A percentile compares a stretch with the other conserved stretches of the same genome.
Evolutionary conservation across 768 basidiomycete species (phyloP).

Genomic region (Tricholoma bakamatsutake): DNA sequence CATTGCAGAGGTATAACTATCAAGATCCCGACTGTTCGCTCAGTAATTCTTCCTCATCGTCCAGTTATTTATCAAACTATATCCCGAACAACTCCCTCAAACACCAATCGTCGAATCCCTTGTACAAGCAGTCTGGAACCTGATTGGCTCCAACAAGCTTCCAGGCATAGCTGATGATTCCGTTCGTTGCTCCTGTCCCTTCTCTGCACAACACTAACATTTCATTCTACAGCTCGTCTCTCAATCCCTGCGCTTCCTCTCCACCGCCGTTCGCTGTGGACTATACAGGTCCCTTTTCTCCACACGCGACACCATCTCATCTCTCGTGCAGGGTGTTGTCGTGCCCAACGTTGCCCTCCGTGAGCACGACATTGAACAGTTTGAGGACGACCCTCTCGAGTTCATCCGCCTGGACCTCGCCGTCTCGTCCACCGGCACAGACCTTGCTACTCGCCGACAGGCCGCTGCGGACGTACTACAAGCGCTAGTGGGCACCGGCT

Average conservation of each 20-base stretch:
- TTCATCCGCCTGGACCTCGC: constrained; percentile 87
- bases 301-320: constrained; percentile 70
- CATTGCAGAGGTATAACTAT: constrained; percentile 64
- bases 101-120: constrained; percentile 63
- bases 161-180: constrained; percentile 70
- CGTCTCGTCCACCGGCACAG: constrained; percentile 52
- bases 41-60: neutral
- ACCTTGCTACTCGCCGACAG: constrained; percentile 82
- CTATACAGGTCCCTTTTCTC: constrained; percentile 80
- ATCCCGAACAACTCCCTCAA: constrained; percentile 68
- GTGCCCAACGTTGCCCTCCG: constrained; percentile 89
- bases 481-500: constrained; percentile 75
- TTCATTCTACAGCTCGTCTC: constrained; percentile 62
- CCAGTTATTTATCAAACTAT: constrained; percentile 77
- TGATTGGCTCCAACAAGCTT: constrained; percentile 68
- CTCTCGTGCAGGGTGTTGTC: constrained; percentile 84
- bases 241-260: constrained; percentile 86
- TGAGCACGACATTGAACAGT: constrained; percentile 89
- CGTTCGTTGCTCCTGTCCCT: constrained; percentile 33
- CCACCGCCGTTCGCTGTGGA: constrained; percentile 86
- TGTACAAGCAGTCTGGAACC: constrained; percentile 86
- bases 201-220: neutral
- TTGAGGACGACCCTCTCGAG: constrained; percentile 95
- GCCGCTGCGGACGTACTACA: constrained; percentile 95
- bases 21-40: neutral